These are phyloP conservation scores for Alternaria arbusti DNA, from an alignment of 2,329 filamentous ascomycete genomes.

Conservation along the genomic window DNA sequence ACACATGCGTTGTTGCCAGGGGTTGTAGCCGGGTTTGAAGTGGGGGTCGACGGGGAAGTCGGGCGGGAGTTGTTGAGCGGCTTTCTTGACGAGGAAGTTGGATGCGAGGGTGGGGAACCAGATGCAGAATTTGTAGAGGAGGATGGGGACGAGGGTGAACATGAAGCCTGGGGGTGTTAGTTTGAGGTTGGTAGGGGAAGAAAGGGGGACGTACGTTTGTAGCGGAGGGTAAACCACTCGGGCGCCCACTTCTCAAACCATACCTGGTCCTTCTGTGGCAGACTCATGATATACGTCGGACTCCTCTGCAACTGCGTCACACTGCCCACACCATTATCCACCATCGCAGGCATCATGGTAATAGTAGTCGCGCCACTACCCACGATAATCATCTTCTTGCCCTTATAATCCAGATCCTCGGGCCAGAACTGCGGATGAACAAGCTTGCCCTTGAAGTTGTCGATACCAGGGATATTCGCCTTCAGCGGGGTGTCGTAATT, in stretches of 20 bases:
- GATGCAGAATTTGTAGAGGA: slow-evolving; percentile 60
- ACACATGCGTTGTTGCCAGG: slow-evolving; percentile 77
- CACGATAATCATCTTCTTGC: slow-evolving; percentile 74
- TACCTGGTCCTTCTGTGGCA: slow-evolving; percentile 53
- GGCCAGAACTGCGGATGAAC: slow-evolving; percentile 82
- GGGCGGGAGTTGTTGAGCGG: slow-evolving; percentile 60
- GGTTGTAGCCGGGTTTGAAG: slow-evolving; percentile 57
- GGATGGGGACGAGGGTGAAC: slow-evolving; percentile 56
- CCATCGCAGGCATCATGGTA: slow-evolving; percentile 75
- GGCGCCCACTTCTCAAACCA: slow-evolving; percentile 53
- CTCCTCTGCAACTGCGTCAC: slow-evolving; percentile 84
- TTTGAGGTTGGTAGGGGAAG: not conserved
- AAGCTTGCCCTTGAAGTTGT: slow-evolving; percentile 67
- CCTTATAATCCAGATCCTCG: slow-evolving; percentile 67
- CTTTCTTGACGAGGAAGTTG: slow-evolving; percentile 54
- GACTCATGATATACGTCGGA: slow-evolving; percentile 66
- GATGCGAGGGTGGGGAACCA: slow-evolving; percentile 60
- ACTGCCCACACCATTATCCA: slow-evolving; percentile 64
- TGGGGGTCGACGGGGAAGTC: slow-evolving; percentile 51
- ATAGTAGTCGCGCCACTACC: slow-evolving; percentile 81
- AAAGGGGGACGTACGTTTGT: slow-evolving; percentile 51
- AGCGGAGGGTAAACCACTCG: slow-evolving; percentile 52
- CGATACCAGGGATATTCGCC: slow-evolving; percentile 69
- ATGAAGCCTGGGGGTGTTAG: slow-evolving; percentile 46
- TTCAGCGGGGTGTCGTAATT: slow-evolving; percentile 70